These are phyloP conservation scores for Acacia pycnantha DNA, from an alignment of 331 rosid species.

Conservation along the genomic window DNA sequence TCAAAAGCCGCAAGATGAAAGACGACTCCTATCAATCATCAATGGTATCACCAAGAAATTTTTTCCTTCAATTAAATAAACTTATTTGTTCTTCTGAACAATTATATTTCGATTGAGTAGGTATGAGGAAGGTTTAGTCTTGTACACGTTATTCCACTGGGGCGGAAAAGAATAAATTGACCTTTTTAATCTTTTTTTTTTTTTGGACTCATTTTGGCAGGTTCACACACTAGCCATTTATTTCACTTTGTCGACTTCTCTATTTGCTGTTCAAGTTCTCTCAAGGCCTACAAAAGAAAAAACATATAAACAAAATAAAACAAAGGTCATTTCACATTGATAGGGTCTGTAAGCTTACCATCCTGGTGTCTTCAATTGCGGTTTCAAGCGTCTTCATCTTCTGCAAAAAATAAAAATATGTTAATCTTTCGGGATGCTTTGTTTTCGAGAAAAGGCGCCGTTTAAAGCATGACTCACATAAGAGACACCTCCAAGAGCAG, in stretches of 20 bases:
- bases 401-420: slow-evolving; percentile 31
- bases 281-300: slow-evolving; percentile 50
- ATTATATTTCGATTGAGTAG: neutral
- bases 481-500: slow-evolving; percentile 52
- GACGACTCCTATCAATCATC: neutral
- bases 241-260: slow-evolving; percentile 35
- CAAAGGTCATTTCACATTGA: slow-evolving; percentile 5
- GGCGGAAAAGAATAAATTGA: neutral
- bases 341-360: slow-evolving; percentile 43
- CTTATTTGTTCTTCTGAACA: neutral
- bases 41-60: neutral
- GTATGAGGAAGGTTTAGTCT: neutral
- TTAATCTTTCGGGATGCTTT: neutral
- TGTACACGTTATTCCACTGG: neutral
- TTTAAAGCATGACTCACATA: slow-evolving; percentile 44
- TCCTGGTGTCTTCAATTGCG: slow-evolving; percentile 59
- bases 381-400: slow-evolving; percentile 75
- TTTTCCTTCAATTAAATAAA: neutral
- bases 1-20: neutral
- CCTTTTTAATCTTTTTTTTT: neutral
- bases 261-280: slow-evolving; percentile 38
- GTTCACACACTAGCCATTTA: neutral
- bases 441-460: neutral
- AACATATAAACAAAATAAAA: neutral
- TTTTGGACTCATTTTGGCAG: neutral